phyloP scores from a whole-genome alignment of 305 asterid genomes.

The Vinca major region DNA sequence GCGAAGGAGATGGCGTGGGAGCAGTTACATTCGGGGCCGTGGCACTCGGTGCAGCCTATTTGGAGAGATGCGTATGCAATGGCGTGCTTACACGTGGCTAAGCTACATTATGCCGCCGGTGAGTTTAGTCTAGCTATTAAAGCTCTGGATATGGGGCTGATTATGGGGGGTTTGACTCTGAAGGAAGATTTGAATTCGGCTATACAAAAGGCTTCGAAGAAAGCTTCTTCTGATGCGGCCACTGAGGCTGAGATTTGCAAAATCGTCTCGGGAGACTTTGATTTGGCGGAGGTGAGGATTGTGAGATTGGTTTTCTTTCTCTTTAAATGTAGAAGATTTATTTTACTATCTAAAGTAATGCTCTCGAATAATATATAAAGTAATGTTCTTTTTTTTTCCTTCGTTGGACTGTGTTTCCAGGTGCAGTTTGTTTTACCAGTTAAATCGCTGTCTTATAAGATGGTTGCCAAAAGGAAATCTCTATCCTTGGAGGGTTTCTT shows the following conservation, averaged over 20 bases:
- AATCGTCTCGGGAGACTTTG: slow-evolving; percentile 29
- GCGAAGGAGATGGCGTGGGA: slow-evolving; percentile 97
- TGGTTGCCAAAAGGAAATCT: slow-evolving; percentile 44
- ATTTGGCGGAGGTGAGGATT: slow-evolving; percentile 76
- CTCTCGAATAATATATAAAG: too few relatives aligned
- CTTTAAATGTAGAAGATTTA: neutral
- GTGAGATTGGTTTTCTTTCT: slow-evolving; percentile 31
- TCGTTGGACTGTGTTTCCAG: slow-evolving; percentile 25
- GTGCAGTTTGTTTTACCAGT: slow-evolving; percentile 43
- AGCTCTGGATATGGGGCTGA: slow-evolving; percentile 80
- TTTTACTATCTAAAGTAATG: neutral
- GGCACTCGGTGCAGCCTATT: slow-evolving; percentile 80
- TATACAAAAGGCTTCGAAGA: slow-evolving; percentile 21
- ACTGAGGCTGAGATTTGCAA: slow-evolving; percentile 23
- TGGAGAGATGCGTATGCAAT: slow-evolving; percentile 95
- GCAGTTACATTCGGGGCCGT: slow-evolving; percentile 94
- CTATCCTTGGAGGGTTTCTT: slow-evolving; percentile 83
- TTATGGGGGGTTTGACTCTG: slow-evolving; percentile 70
- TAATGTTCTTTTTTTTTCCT: too few relatives aligned
- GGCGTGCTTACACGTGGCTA: slow-evolving; percentile 80
- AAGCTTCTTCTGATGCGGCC: slow-evolving; percentile 19
- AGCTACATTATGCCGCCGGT: slow-evolving; percentile 39
- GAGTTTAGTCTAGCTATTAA: slow-evolving; percentile 44
- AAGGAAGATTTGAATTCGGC: slow-evolving; percentile 51
- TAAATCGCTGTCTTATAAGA: slow-evolving; percentile 62